Percentiles rank a stretch among this genome's conserved stretches.
These are phyloP conservation scores for Fusarium hostae DNA, from an alignment of 2,329 filamentous ascomycete species.

Conservation along the genomic window DNA sequence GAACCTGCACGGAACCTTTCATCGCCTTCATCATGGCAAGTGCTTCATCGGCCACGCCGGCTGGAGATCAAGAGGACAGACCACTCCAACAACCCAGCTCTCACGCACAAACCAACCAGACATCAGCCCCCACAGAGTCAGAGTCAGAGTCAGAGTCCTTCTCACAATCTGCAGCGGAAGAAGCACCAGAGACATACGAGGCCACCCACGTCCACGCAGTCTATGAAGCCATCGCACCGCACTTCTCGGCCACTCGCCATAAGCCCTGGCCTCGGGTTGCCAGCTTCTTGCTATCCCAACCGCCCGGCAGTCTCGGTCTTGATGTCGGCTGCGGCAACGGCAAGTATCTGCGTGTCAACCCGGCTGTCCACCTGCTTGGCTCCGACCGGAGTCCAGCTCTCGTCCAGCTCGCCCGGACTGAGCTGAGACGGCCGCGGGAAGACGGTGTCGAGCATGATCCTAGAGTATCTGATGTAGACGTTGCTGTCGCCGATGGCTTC, in stretches of 20 bases:
- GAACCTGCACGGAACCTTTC: constrained; percentile 6
- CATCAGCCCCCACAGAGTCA: neutral
- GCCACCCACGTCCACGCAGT: constrained; percentile 88
- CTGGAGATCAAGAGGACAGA: constrained; percentile 29
- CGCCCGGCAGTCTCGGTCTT: constrained; percentile 80
- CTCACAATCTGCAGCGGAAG: constrained; percentile 39
- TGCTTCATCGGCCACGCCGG: constrained; percentile 42
- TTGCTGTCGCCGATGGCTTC: constrained; percentile 83
- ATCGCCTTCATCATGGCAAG: constrained; percentile 36
- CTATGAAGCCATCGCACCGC: constrained; percentile 86
- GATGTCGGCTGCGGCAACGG: constrained; percentile 98
- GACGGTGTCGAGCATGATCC: constrained; percentile 25
- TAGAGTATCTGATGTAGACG: constrained; percentile 64
- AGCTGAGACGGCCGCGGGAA: constrained; percentile 32
- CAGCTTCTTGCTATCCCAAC: constrained; percentile 74
- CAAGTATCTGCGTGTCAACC: constrained; percentile 89
- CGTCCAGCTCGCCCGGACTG: constrained; percentile 59
- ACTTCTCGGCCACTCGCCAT: constrained; percentile 83
- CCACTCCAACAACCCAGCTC: constrained; percentile 22
- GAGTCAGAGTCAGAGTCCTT: neutral
- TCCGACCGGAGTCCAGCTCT: constrained; percentile 80
- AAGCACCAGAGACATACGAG: constrained; percentile 74
- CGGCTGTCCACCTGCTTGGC: constrained; percentile 79
- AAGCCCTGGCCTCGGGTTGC: constrained; percentile 94
- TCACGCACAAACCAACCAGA: constrained; percentile 23